Evolutionary conservation across 768 basidiomycete genomes (phyloP), one percentile per base, ranked within the genome.

Genomic region (Thelephora ganbajun): DNA sequence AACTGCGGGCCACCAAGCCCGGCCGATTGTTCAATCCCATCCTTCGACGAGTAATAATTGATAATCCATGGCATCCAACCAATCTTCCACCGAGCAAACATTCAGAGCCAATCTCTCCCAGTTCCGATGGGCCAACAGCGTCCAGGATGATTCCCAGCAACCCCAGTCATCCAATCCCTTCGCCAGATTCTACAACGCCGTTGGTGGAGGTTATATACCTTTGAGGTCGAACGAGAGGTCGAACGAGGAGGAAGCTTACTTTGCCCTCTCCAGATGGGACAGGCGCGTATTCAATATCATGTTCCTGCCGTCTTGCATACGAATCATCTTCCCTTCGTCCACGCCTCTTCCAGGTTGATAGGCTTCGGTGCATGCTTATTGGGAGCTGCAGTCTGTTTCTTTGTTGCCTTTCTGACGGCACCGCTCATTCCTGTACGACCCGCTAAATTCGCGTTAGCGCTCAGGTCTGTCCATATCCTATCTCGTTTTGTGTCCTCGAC

Each of bases 161-260:
- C 59, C 63, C 45, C 50, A 64, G 16, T 44, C 62, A 22, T 50
- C 47, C 51, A 85, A 85, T 58, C 80, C 87, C 3, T 91, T 97
- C 61, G 77, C 84, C 11, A 73, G 90, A 23, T 88, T 93, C 61
- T 94, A 93, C 67, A 84, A 78, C 49, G 76, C 84, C 14, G 71
- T 97, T 44, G 85, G 85, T 7, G 82, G 82, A 11, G 80, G 83
- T 53, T 96, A 96, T 58, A 79, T 98, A 43, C 96, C 94, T 0
- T 67, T 97, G 51, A 73, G 89, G 35, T 85, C 83, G 2, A 76
- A 60, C 51, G 89, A 90, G 54, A 73, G 78, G 39, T 83, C 83
- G 26, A 91, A 90, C 62, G 93, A 99, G 61, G 94, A 98, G 56
- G 91, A 97, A 59, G 93, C 94, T 2, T 94, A 84, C 74, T 89